Conservation (phyloP, 2,329 filamentous ascomycete species). For the Xylaria arbuscula region DNA sequence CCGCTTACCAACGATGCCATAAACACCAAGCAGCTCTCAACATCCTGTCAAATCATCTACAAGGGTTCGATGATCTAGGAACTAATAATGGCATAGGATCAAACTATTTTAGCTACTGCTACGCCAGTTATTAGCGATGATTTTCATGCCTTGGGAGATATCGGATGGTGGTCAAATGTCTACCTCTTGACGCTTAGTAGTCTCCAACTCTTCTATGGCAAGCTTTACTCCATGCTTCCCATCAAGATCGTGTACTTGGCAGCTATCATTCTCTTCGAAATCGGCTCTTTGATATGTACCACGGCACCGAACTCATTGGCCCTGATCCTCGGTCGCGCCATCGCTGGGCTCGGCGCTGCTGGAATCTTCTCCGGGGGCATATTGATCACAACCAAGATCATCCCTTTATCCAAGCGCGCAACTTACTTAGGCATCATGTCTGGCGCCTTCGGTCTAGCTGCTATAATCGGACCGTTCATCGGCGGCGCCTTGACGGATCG, state of each 20-base stretch:
- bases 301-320: constrained; percentile 50
- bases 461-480: not conserved
- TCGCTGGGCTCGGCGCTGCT: not conserved
- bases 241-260: constrained; percentile 50
- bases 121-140: constrained; percentile 49
- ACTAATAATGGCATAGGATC: constrained; percentile 37
- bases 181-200: constrained; percentile 51
- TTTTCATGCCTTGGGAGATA: constrained; percentile 48
- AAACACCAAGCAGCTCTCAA: too few species aligned
- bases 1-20: too few species aligned
- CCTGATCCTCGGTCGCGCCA: not conserved
- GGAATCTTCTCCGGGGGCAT: not conserved
- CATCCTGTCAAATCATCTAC: too few species aligned
- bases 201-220: constrained; percentile 49
- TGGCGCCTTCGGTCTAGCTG: not conserved
- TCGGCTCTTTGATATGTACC: constrained; percentile 63
- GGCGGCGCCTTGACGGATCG: not conserved
- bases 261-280: constrained; percentile 62
- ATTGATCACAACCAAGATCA: not conserved
- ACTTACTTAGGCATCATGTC: not conserved
- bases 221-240: constrained; percentile 42
- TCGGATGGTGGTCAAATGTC: constrained; percentile 36
- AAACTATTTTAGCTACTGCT: constrained; percentile 50
- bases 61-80: too few species aligned
- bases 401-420: not conserved